Evolutionary conservation across 805 yeast genomes (phyloP).

Genomic region (Lipomyces starkeyi): DNA sequence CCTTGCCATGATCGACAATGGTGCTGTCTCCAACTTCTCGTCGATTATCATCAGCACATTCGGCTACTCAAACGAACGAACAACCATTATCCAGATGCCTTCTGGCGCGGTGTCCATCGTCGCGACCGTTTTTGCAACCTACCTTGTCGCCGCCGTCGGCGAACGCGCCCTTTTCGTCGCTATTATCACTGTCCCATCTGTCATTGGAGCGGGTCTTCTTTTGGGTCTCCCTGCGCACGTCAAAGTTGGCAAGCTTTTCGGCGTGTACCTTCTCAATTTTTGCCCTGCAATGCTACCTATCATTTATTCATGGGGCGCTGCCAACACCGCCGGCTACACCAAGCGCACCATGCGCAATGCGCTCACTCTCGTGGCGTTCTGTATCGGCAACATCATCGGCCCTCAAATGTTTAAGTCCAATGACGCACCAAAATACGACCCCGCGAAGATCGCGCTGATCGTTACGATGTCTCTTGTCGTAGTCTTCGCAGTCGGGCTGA

Average conservation of each 20-base stretch:
- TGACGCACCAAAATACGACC: slow-evolving; percentile 59
- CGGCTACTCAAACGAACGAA: slow-evolving; percentile 51
- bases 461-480: slow-evolving; percentile 54
- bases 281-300: slow-evolving; percentile 26
- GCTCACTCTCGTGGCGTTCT: slow-evolving; percentile 65
- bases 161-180: slow-evolving; percentile 23
- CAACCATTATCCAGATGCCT: slow-evolving; percentile 56
- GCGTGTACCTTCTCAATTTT: slow-evolving; percentile 29
- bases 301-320: slow-evolving; percentile 23
- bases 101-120: slow-evolving; percentile 56
- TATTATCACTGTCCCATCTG: slow-evolving; percentile 21
- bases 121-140: slow-evolving; percentile 51
- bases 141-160: slow-evolving; percentile 41
- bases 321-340: slow-evolving; percentile 74
- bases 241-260: slow-evolving; percentile 23
- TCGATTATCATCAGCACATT: slow-evolving; percentile 54
- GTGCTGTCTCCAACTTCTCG: slow-evolving; percentile 60
- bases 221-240: slow-evolving; percentile 18
- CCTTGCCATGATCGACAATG: slow-evolving; percentile 57
- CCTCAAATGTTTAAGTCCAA: slow-evolving; percentile 64
- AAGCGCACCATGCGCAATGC: slow-evolving; percentile 69
- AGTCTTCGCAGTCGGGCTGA: slow-evolving; percentile 52
- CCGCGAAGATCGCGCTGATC: slow-evolving; percentile 64
- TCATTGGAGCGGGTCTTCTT: slow-evolving; percentile 25
- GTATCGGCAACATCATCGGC: slow-evolving; percentile 70